phyloP scores from a whole-genome alignment of 352 stramenopile species.

The Peronosclerospora sorghi region DNA sequence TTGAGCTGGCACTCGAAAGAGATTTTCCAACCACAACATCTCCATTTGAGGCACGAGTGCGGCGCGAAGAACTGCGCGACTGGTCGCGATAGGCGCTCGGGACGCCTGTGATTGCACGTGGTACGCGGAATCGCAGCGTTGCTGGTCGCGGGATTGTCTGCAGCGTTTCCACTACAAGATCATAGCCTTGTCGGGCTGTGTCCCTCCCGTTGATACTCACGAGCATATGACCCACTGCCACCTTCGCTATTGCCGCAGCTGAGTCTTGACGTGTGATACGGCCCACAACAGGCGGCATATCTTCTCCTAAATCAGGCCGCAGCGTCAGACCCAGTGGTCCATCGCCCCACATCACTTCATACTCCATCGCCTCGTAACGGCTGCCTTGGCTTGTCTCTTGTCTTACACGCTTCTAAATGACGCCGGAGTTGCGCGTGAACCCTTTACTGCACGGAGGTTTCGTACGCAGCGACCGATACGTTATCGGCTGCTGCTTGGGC shows the following conservation, averaged over 20 bases:
- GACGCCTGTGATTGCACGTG: conserved; percentile 28
- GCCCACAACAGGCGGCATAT: conserved; percentile 81
- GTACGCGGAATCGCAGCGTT: conserved; percentile 75
- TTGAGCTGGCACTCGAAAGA: conserved; percentile 11
- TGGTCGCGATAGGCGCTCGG: conserved; percentile 18
- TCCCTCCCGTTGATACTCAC: conserved; percentile 84
- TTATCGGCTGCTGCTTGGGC: not conserved
- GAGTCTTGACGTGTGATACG: conserved; percentile 82
- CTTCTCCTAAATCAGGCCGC: conserved; percentile 69
- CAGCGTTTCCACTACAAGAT: conserved; percentile 70
- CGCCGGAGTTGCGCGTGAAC: not conserved
- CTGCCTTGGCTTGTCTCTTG: not conserved
- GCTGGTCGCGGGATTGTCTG: conserved; percentile 74
- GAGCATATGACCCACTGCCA: conserved; percentile 80
- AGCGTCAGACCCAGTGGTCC: conserved; percentile 73
- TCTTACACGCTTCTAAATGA: not conserved
- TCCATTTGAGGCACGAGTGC: conserved; percentile 30
- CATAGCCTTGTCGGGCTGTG: conserved; percentile 78
- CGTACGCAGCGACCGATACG: not conserved
- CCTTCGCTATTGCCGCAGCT: conserved; percentile 63
- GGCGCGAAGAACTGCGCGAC: conserved; percentile 20
- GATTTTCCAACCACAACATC: conserved; percentile 35
- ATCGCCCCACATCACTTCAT: conserved; percentile 80
- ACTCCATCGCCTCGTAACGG: conserved; percentile 46
- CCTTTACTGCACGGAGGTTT: not conserved